Conservation (phyloP, 202 grass and related monocot genomes). For the Thinopyrum obtusiflorum region DNA sequence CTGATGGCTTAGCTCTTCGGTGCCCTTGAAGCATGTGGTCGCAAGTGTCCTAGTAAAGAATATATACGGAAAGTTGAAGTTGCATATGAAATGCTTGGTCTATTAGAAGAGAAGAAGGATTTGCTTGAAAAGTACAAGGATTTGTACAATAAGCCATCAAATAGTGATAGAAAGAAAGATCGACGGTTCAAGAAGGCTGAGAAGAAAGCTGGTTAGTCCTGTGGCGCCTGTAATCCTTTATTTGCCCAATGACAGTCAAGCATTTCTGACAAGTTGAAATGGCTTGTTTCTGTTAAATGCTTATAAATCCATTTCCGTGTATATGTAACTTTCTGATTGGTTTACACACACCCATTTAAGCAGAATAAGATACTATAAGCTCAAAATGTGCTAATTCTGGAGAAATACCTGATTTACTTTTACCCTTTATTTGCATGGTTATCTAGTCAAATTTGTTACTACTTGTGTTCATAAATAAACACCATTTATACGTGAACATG, state of each 20-base stretch:
- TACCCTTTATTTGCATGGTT: not conserved
- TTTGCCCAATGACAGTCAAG: not conserved
- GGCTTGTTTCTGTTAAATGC: not conserved
- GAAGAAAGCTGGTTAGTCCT: slow-evolving; percentile 32
- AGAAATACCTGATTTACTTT: not conserved
- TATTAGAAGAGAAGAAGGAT: slow-evolving; percentile 65
- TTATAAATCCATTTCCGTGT: not conserved
- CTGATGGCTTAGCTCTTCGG: slow-evolving; percentile 58
- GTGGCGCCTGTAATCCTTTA: slow-evolving; percentile 4
- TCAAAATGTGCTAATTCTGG: slow-evolving; percentile 5
- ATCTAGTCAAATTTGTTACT: not conserved
- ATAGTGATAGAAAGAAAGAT: slow-evolving; percentile 41
- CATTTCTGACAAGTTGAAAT: not conserved
- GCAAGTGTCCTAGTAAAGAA: slow-evolving; percentile 60
- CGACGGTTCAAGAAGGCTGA: slow-evolving; percentile 34
- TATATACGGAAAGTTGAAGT: slow-evolving; percentile 75
- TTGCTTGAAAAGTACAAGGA: slow-evolving; percentile 70
- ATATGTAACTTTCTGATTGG: slow-evolving; percentile 1
- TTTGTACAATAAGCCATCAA: slow-evolving; percentile 50
- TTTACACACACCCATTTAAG: not conserved
- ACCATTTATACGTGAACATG: not conserved
- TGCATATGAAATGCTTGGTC: slow-evolving; percentile 79
- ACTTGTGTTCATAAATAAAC: not conserved
- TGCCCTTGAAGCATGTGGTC: slow-evolving; percentile 66
- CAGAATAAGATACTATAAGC: not conserved